Conservation (phyloP, 2,329 filamentous ascomycete species). For the Trichoderma atrobrunneum region DNA sequence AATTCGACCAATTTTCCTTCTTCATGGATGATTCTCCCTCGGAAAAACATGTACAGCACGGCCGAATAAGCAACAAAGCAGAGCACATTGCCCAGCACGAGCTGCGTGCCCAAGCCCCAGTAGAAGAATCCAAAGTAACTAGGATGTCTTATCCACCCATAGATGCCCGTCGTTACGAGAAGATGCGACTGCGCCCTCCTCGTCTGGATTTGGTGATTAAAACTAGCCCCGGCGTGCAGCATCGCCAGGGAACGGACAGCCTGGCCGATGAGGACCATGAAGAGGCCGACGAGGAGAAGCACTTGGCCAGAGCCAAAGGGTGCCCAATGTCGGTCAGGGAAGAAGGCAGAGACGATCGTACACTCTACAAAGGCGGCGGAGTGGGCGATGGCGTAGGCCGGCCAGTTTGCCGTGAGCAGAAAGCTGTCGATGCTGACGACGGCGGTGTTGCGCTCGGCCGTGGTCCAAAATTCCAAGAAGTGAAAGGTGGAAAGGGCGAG, state of each 20-base stretch:
- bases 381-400: conserved; percentile 81
- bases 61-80: conserved; percentile 71
- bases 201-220: conserved; percentile 83
- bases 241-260: conserved; percentile 76
- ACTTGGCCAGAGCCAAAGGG: conserved; percentile 43
- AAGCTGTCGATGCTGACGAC: conserved; percentile 72
- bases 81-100: conserved; percentile 80
- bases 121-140: conserved; percentile 98
- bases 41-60: conserved; percentile 86
- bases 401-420: conserved; percentile 80
- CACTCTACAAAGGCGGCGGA: conserved; percentile 71
- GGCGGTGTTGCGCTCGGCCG: conserved; percentile 76
- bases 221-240: conserved; percentile 82
- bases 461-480: conserved; percentile 94
- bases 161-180: conserved; percentile 82
- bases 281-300: conserved; percentile 56
- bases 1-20: conserved; percentile 75
- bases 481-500: conserved; percentile 75
- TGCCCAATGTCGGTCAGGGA: conserved; percentile 48
- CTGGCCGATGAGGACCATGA: conserved; percentile 69
- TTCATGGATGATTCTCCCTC: conserved; percentile 69
- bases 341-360: conserved; percentile 55
- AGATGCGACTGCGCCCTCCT: conserved; percentile 65
- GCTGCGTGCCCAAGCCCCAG: conserved; percentile 93
- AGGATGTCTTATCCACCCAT: conserved; percentile 74